Conservation (phyloP, 2,329 filamentous ascomycete genomes). For the Amauroascus verrucosus region DNA sequence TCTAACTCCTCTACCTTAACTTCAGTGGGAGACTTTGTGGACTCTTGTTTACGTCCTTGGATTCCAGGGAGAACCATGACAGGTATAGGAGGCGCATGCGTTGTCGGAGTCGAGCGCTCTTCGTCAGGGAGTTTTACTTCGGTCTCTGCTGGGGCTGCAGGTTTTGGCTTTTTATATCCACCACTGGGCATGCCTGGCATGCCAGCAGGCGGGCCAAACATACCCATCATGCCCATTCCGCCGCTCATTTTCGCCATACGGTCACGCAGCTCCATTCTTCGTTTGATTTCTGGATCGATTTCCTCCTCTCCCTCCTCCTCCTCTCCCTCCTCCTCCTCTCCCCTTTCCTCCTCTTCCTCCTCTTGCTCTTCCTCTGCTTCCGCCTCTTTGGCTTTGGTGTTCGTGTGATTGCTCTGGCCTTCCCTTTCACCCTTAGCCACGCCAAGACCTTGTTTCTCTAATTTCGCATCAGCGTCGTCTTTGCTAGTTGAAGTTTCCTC, state of each 20-base stretch:
- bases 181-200: constrained; percentile 40
- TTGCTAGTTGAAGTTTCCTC: constrained; percentile 56
- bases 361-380: constrained; percentile 39
- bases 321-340: constrained; percentile 40
- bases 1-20: background rate
- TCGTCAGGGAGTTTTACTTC: constrained; percentile 27
- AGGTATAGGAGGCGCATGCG: constrained; percentile 38
- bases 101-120: constrained; percentile 20
- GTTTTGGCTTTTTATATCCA: constrained; percentile 34
- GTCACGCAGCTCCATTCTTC: constrained; percentile 78
- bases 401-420: constrained; percentile 39
- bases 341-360: constrained; percentile 40
- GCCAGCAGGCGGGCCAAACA: constrained; percentile 61
- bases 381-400: constrained; percentile 26
- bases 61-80: constrained; percentile 57
- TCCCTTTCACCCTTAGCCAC: constrained; percentile 20
- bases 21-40: constrained; percentile 4
- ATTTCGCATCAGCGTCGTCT: constrained; percentile 60
- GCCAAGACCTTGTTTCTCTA: constrained; percentile 10
- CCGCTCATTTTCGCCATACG: constrained; percentile 98
- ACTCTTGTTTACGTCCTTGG: constrained; percentile 36
- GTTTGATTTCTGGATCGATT: constrained; percentile 73
- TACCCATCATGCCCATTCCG: constrained; percentile 91
- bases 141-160: constrained; percentile 34
- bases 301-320: constrained; percentile 66